Evolutionary conservation across 345 rosid genomes (phyloP).

Genomic region (Salix arbutifolia): DNA sequence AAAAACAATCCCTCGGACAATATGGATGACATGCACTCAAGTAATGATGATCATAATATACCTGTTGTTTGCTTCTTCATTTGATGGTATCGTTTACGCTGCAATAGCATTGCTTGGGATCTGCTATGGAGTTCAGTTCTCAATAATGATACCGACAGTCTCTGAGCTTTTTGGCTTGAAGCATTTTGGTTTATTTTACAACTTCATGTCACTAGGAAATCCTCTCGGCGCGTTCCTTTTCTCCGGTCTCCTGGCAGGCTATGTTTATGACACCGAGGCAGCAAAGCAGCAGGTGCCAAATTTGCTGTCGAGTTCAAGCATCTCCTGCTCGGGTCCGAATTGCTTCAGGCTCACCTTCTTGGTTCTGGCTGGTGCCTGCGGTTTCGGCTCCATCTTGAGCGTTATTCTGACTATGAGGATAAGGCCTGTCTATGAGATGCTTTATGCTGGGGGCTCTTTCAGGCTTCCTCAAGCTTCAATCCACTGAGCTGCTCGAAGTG

Average conservation of each 20-base stretch:
- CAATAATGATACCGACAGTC: constrained; percentile 60
- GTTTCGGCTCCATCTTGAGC: constrained; percentile 44
- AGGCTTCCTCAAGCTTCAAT: constrained; percentile 38
- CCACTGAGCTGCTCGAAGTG: constrained; percentile 25
- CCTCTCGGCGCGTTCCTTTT: constrained; percentile 63
- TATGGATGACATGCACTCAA: constrained; percentile 57
- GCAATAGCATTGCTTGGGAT: constrained; percentile 60
- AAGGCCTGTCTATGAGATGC: constrained; percentile 58
- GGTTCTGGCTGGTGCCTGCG: constrained; percentile 46
- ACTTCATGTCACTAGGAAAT: constrained; percentile 58
- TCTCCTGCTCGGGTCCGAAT: constrained; percentile 51
- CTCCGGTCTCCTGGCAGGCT: constrained; percentile 63
- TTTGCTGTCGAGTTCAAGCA: constrained; percentile 20
- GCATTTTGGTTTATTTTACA: constrained; percentile 53
- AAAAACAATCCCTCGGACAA: constrained; percentile 47
- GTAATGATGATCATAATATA: constrained; percentile 46
- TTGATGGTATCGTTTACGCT: constrained; percentile 41
- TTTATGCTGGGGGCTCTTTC: constrained; percentile 58
- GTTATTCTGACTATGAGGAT: constrained; percentile 42
- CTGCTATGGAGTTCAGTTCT: constrained; percentile 62
- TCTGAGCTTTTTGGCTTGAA: constrained; percentile 65
- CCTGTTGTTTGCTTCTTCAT: constrained; percentile 55
- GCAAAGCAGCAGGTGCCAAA: constrained; percentile 43
- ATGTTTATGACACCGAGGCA: constrained; percentile 50
- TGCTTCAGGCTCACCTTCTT: constrained; percentile 67